Percentiles rank a stretch among this genome's conserved stretches.
Conservation (phyloP, 495 filamentous ascomycete species). For the Aspergillus steynii region DNA sequence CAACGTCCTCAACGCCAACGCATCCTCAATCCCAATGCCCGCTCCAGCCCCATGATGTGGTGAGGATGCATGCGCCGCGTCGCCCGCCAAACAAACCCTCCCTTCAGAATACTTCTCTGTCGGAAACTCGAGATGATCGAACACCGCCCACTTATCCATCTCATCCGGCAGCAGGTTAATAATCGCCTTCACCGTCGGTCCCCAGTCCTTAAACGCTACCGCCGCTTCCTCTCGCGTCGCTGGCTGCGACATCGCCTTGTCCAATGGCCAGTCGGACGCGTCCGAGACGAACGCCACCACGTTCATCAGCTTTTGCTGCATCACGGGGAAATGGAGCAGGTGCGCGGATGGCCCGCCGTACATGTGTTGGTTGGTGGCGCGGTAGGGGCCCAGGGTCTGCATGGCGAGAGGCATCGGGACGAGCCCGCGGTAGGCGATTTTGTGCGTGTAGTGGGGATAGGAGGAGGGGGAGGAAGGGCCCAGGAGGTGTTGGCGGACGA, state of each 20-base stretch:
- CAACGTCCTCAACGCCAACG: conserved; percentile 38
- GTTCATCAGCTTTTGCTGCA: conserved; percentile 40
- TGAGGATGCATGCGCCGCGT: conserved; percentile 45
- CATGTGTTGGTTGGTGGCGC: conserved; percentile 41
- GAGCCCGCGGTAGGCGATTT: conserved; percentile 54
- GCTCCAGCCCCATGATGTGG: conserved; percentile 57
- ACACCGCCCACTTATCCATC: conserved; percentile 57
- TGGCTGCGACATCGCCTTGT: conserved; percentile 21
- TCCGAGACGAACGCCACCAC: conserved; percentile 48
- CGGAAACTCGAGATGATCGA: conserved; percentile 50
- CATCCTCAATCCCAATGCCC: conserved; percentile 57
- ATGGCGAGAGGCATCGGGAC: conserved; percentile 48
- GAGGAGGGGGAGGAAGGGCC: conserved; percentile 38
- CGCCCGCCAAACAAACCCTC: conserved; percentile 48
- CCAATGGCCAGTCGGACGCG: conserved; percentile 34
- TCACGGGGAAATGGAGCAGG: conserved; percentile 48
- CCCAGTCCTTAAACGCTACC: conserved; percentile 36
- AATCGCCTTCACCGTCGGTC: conserved; percentile 35
- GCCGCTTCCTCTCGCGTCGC: conserved; percentile 28
- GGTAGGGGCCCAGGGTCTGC: conserved; percentile 39
- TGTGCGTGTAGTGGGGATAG: conserved; percentile 49
- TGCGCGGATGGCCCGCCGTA: conserved; percentile 48
- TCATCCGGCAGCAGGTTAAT: conserved; percentile 42
- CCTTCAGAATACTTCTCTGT: conserved; percentile 38
- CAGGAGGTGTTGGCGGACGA: conserved; percentile 46